phyloP scores from a whole-genome alignment of 306 rosid species.

The Crotalaria pallida region DNA sequence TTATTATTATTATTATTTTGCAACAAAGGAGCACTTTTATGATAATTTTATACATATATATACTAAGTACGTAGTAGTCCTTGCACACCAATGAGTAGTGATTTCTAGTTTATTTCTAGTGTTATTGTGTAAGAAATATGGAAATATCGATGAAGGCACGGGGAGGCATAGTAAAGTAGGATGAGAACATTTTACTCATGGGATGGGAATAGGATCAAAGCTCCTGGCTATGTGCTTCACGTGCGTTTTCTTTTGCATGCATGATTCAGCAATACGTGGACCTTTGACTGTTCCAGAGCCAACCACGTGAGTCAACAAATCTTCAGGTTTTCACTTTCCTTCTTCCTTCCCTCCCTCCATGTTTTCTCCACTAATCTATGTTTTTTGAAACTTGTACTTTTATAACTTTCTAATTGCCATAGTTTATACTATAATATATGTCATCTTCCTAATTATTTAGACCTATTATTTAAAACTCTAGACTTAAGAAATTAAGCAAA shows the following conservation, averaged over 20 bases:
- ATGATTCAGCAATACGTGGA: not conserved
- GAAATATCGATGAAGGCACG: constrained; percentile 20
- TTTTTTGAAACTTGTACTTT: not conserved
- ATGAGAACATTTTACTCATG: not conserved
- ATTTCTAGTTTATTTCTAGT: no score
- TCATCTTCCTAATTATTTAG: not conserved
- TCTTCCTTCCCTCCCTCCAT: constrained; percentile 6
- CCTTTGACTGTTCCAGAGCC: constrained; percentile 18
- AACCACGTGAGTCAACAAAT: constrained; percentile 21
- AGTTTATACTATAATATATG: not conserved
- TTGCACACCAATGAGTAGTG: not conserved
- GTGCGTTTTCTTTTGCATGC: constrained; percentile 17
- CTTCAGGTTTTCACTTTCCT: constrained; percentile 33
- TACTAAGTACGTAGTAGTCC: no score
- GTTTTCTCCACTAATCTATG: constrained; percentile 18
- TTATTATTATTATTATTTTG: no score
- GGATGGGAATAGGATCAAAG: not conserved
- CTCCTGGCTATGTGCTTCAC: constrained; percentile 11
- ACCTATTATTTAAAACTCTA: not conserved
- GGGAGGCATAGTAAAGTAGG: constrained; percentile 4
- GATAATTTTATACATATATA: no score
- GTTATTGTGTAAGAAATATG: not conserved
- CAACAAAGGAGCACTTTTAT: no score
- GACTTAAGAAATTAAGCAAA: not conserved
- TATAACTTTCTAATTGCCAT: not conserved